Conservation (phyloP, 2,329 filamentous ascomycete species). For the Fusarium multiceps region DNA sequence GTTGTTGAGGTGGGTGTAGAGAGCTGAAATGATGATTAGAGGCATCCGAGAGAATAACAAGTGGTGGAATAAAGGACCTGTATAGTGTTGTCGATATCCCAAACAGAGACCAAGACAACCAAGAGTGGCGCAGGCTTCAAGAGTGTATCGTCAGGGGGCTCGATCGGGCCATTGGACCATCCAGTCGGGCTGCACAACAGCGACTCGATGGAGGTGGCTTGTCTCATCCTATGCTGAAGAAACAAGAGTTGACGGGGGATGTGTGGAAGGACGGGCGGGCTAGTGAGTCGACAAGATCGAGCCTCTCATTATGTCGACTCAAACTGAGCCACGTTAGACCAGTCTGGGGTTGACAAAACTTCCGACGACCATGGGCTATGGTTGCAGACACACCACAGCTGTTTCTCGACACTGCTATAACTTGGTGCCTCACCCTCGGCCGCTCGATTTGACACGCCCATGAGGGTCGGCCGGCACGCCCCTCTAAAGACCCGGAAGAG, state of each 20-base stretch:
- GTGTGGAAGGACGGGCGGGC: constrained; percentile 44
- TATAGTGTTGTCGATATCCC: constrained; percentile 31
- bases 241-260: constrained; percentile 41
- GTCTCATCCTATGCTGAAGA: constrained; percentile 46
- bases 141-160: constrained; percentile 45
- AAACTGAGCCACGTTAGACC: constrained; percentile 47
- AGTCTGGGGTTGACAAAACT: constrained; percentile 48
- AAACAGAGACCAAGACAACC: constrained; percentile 43
- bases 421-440: constrained; percentile 33
- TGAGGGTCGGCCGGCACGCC: constrained; percentile 32
- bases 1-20: constrained; percentile 9
- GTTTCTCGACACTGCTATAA: constrained; percentile 31
- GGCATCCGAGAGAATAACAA: constrained; percentile 20
- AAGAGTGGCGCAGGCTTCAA: constrained; percentile 45
- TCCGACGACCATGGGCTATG: constrained; percentile 42
- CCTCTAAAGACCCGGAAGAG: constrained; percentile 26
- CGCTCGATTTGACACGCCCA: constrained; percentile 25
- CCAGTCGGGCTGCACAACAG: constrained; percentile 46
- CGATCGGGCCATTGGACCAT: constrained; percentile 46
- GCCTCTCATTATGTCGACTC: constrained; percentile 42
- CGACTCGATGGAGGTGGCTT: constrained; percentile 44
- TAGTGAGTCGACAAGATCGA: constrained; percentile 45
- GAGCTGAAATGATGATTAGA: constrained; percentile 12
- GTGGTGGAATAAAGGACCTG: constrained; percentile 28
- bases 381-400: constrained; percentile 36